Base-by-base conservation (phyloP, 2,329 filamentous ascomycete genomes). In the Colletotrichum godetiae region DNA sequence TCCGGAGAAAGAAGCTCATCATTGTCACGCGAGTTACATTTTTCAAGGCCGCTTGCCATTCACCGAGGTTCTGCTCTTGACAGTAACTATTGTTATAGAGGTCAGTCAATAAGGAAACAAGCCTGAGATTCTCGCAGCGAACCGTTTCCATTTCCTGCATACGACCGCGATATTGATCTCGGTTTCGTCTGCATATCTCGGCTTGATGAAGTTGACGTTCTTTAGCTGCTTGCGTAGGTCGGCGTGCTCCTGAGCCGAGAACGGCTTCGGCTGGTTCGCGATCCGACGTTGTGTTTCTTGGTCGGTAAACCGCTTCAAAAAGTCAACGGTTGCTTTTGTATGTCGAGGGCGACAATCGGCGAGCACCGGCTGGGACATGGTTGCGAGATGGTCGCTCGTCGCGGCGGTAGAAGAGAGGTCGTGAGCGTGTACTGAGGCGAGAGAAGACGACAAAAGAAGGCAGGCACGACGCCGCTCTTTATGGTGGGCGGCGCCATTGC, bases 1-100 rank as follows among this genome's bases (percentile, higher is more conserved):
- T 63, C 22, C 74, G 76, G 10, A 78, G 68, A 58, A 80, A 66
- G 68, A 81, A 80, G 64, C 79, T 78, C 61, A 79, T 71, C 19
- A 52, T 77, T 33, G 42, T 78, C 62, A 62, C 60, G n/a, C 68
- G 61, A 52, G 63, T 62, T 11, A 78, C 46, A 46, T 75, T 73
- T 66, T 75, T 3, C 22, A 79, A 62, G 8, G 67, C 76, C 27
- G 49, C 73, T 61, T 74, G 58, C 75, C 53, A 79, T 15, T 78
- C 69, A 19, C 76, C 61, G 5, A 77, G 74, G 13, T 77, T 53
- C 35, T 76, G 15, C 37, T 46, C 37, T 46, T 46, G 1, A 46
- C 5, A 46, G 1, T 46, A 46, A 46, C 37, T 46, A 70, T 27
- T 80, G 57, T 22, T 29, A 65, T 27, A 24, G 4, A 65, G 31